phyloP scores from a whole-genome alignment of 768 basidiomycete genomes.

The Tulasnella calospora region DNA sequence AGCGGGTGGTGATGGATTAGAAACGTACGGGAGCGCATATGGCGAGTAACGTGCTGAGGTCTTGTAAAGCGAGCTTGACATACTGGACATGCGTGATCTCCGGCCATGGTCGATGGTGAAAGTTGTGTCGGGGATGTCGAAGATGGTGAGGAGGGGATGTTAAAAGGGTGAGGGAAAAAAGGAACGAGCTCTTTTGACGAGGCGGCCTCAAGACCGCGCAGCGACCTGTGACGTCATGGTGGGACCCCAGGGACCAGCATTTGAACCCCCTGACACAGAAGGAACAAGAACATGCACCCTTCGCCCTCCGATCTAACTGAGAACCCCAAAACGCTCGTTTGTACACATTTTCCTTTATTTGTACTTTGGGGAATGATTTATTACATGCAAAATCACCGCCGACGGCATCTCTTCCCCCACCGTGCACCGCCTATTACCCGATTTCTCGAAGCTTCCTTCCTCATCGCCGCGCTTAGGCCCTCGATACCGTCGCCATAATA shows the following conservation, averaged over 20 bases:
- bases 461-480: conserved; percentile 22
- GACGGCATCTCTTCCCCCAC: not conserved
- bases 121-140: not conserved
- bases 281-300: not conserved
- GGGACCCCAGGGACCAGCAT: not conserved
- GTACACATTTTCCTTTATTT: not conserved
- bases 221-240: conserved; percentile 4
- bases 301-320: not conserved
- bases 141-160: not conserved
- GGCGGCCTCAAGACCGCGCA: not conserved
- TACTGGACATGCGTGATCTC: conserved; percentile 82
- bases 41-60: conserved; percentile 83
- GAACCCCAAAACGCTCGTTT: not conserved
- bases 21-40: conserved; percentile 66
- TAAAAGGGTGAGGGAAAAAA: not conserved
- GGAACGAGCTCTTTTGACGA: not conserved
- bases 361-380: not conserved
- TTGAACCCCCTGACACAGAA: not conserved
- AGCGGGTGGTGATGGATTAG: not conserved
- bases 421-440: not conserved
- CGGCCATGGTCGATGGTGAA: conserved; percentile 50
- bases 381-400: not conserved
- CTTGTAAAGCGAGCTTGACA: conserved; percentile 84
- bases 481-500: conserved; percentile 37
- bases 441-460: not conserved